Conservation (phyloP, 352 stramenopile genomes). For the Thalassiosira exigua region DNA sequence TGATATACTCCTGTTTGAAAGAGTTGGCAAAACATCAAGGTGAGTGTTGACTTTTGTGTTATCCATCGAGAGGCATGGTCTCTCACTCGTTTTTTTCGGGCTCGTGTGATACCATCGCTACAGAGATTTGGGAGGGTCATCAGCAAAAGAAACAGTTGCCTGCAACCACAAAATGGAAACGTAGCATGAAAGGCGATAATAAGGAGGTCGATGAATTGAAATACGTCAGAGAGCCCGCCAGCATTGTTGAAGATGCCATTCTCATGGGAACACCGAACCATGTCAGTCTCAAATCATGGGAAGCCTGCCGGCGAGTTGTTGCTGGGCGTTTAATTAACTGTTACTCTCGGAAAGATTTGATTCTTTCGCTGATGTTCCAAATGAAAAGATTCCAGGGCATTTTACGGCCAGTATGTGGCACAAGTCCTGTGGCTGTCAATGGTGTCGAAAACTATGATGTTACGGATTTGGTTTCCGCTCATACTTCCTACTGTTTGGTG, state of each 20-base stretch:
- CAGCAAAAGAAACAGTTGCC: slow-evolving; percentile 44
- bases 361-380: slow-evolving; percentile 83
- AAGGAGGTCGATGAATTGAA: slow-evolving; percentile 50
- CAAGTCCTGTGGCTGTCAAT: slow-evolving; percentile 56
- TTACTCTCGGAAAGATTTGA: slow-evolving; percentile 78
- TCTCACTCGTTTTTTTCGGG: no score
- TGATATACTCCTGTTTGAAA: slow-evolving; percentile 68
- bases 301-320: slow-evolving; percentile 65
- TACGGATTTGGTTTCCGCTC: slow-evolving; percentile 65
- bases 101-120: no score
- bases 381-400: slow-evolving; percentile 64
- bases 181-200: slow-evolving; percentile 26
- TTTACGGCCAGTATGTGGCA: slow-evolving; percentile 62
- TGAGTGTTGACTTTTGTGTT: no score
- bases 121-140: slow-evolving; percentile 64
- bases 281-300: slow-evolving; percentile 68
- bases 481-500: slow-evolving; percentile 69
- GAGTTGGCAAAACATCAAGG: slow-evolving; percentile 61
- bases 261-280: slow-evolving; percentile 79
- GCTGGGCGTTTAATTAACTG: slow-evolving; percentile 79
- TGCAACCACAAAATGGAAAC: slow-evolving; percentile 10
- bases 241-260: slow-evolving; percentile 81
- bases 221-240: slow-evolving; percentile 73
- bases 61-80: no score
- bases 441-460: slow-evolving; percentile 82